Percentiles rank a stretch among this genome's conserved stretches.
These are phyloP conservation scores for Fusarium mexicanum DNA, from an alignment of 2,329 filamentous ascomycete genomes.

Conservation along the genomic window DNA sequence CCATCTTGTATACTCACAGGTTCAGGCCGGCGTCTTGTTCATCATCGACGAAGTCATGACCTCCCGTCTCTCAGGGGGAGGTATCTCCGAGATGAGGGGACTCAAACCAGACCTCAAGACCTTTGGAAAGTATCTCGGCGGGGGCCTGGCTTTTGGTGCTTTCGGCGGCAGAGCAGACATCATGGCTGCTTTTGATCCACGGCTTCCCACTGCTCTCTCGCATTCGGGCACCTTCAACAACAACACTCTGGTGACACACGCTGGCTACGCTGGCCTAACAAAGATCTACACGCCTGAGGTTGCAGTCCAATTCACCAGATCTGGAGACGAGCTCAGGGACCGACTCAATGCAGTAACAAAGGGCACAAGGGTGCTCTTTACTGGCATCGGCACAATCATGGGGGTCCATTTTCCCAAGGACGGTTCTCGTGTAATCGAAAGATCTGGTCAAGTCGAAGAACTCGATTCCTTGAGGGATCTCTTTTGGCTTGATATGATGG, in stretches of 20 bases:
- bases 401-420: constrained; percentile 50
- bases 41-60: constrained; percentile 80
- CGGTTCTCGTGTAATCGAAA: constrained; percentile 41
- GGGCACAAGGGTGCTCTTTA: constrained; percentile 51
- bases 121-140: constrained; percentile 73
- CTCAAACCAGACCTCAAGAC: constrained; percentile 70
- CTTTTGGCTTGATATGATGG: constrained; percentile 59
- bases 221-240: constrained; percentile 77
- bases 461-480: constrained; percentile 50
- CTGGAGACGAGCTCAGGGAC: constrained; percentile 45
- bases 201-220: constrained; percentile 50
- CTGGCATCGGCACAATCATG: constrained; percentile 51
- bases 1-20: not conserved
- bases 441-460: constrained; percentile 46
- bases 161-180: constrained; percentile 70
- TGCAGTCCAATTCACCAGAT: constrained; percentile 45
- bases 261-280: constrained; percentile 56
- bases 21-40: constrained; percentile 62
- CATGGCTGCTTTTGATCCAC: constrained; percentile 67
- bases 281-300: constrained; percentile 49
- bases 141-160: constrained; percentile 72
- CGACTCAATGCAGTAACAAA: constrained; percentile 45
- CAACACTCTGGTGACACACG: constrained; percentile 68
- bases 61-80: constrained; percentile 62
- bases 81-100: constrained; percentile 55